These are phyloP conservation scores for Emericellopsis atlantica DNA, from an alignment of 2,329 filamentous ascomycete species.

Conservation along the genomic window DNA sequence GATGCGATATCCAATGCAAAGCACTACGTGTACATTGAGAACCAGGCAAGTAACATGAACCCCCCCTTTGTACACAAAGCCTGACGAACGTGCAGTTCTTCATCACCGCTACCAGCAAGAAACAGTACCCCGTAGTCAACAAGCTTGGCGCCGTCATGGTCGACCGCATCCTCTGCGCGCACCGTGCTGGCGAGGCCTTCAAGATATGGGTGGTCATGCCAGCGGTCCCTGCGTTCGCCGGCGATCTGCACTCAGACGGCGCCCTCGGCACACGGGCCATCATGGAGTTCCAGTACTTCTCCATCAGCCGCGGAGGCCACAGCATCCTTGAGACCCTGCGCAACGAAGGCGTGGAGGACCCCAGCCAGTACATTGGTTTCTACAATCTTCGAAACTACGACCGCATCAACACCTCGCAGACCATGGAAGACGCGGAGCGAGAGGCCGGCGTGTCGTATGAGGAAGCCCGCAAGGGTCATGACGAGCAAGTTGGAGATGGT, in stretches of 20 bases:
- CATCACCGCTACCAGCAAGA: conserved; percentile 64
- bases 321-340: conserved; percentile 64
- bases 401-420: conserved; percentile 58
- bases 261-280: conserved; percentile 70
- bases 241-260: conserved; percentile 61
- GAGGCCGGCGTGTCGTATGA: conserved; percentile 56
- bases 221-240: conserved; percentile 70
- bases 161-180: conserved; percentile 61
- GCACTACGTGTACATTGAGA: conserved; percentile 72
- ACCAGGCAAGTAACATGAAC: conserved; percentile 32
- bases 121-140: conserved; percentile 63
- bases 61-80: accelerated
- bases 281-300: conserved; percentile 79
- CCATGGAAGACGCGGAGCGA: conserved; percentile 48
- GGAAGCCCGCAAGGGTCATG: conserved; percentile 49
- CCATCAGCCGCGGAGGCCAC: conserved; percentile 64
- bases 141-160: conserved; percentile 70
- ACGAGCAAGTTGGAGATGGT: conserved; percentile 39
- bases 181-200: conserved; percentile 52
- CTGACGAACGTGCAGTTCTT: conserved; percentile 48
- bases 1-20: conserved; percentile 54
- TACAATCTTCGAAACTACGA: conserved; percentile 81
- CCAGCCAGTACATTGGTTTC: conserved; percentile 64
- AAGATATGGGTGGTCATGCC: conserved; percentile 70
- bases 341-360: conserved; percentile 56